Conservation (phyloP, 805 yeast genomes). For the Diddensiella transvaalensis region DNA sequence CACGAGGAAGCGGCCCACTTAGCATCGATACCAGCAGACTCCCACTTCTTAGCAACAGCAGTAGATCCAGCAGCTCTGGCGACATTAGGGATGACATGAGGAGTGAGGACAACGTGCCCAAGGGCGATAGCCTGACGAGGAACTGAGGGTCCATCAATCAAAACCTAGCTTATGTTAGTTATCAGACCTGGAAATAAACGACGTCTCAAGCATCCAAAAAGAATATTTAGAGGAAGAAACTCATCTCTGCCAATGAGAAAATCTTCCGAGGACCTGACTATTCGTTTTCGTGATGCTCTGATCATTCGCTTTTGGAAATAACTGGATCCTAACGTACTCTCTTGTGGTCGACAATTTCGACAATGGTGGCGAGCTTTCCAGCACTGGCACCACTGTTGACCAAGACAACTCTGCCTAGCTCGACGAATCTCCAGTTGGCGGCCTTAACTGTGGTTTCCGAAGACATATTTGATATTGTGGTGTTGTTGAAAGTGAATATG, state of each 20-base stretch:
- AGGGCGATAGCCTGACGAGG: constrained; percentile 89
- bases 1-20: constrained; percentile 93
- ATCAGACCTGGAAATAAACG: constrained; percentile 5
- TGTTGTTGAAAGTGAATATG: neutral
- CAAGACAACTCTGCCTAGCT: constrained; percentile 98
- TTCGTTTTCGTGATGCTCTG: no score
- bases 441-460: constrained; percentile 65
- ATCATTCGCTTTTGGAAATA: no score
- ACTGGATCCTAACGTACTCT: constrained; percentile 74
- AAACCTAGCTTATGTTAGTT: constrained; percentile 55
- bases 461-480: neutral
- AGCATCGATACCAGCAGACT: constrained; percentile 78
- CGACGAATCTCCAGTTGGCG: constrained; percentile 98
- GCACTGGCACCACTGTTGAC: constrained; percentile 69
- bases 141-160: constrained; percentile 95
- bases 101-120: constrained; percentile 88
- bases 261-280: no score
- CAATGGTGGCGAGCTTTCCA: constrained; percentile 92
- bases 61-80: constrained; percentile 95
- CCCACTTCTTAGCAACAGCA: constrained; percentile 87
- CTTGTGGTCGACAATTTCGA: constrained; percentile 98
- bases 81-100: constrained; percentile 75
- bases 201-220: neutral
- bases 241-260: no score
- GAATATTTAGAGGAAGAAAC: no score